These are phyloP conservation scores for Pisolithus sp. DNA, from an alignment of 768 basidiomycete species.

Conservation along the genomic window DNA sequence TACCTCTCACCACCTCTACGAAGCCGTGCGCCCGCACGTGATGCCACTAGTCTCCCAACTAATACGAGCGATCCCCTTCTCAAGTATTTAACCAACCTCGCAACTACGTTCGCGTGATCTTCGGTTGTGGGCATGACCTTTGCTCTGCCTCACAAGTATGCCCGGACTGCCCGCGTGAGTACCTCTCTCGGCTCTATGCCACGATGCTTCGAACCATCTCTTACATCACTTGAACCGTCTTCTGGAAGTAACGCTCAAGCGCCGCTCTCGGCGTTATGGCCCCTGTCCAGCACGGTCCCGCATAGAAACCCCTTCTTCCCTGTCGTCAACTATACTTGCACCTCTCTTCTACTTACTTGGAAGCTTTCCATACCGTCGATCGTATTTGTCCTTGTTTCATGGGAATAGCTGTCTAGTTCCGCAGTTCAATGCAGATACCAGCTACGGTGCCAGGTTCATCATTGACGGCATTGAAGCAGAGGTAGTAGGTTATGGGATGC, in stretches of 20 bases:
- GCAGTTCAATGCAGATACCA: conserved; percentile 54
- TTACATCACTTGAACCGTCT: conserved; percentile 27
- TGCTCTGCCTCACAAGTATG: conserved; percentile 79
- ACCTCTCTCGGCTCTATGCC: conserved; percentile 74
- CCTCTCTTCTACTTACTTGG: conserved; percentile 70
- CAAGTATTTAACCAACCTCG: conserved; percentile 58
- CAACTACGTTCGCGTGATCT: no score
- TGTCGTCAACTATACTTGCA: conserved; percentile 40
- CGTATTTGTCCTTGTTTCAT: conserved; percentile 74
- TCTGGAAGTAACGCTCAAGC: conserved; percentile 21
- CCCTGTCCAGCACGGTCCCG: conserved; percentile 33
- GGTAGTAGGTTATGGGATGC: conserved; percentile 42
- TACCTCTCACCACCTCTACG: conserved; percentile 52
- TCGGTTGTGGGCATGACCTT: conserved; percentile 71
- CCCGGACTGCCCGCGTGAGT: conserved; percentile 66
- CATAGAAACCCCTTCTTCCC: conserved; percentile 45
- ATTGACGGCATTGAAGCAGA: conserved; percentile 49
- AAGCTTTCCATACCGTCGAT: conserved; percentile 65
- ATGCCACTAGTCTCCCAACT: conserved; percentile 44
- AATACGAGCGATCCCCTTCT: conserved; percentile 46
- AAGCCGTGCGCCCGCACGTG: conserved; percentile 36
- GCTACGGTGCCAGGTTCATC: conserved; percentile 72
- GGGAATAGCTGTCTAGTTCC: conserved; percentile 56
- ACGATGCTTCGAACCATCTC: conserved; percentile 56
- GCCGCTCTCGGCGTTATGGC: conserved; percentile 45